A percentile compares a stretch with the other conserved stretches of the same genome.
phyloP scores from a whole-genome alignment of 2,329 filamentous ascomycete genomes.

The Harringtonia lauricola region DNA sequence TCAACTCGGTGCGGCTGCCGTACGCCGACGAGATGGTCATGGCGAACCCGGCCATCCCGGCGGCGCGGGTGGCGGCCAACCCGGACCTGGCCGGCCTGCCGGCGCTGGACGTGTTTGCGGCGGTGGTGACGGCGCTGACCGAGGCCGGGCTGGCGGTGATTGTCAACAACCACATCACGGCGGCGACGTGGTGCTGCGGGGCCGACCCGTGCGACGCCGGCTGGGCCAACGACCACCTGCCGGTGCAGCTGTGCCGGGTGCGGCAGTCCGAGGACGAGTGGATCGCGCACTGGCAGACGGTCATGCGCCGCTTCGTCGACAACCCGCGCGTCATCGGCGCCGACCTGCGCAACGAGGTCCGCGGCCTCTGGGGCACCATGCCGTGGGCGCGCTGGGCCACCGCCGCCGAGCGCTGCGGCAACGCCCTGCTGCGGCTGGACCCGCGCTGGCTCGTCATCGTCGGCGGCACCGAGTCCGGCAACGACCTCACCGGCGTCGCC shows the following conservation, averaged over 20 bases:
- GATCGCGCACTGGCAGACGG: conserved; percentile 54
- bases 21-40: conserved; percentile 60
- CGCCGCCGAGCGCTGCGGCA: conserved; percentile 52
- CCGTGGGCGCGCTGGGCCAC: conserved; percentile 52
- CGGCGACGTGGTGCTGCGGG: conserved; percentile 58
- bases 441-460: conserved; percentile 56
- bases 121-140: conserved; percentile 47
- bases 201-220: conserved; percentile 55
- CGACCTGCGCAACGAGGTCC: conserved; percentile 58
- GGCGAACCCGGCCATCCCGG: conserved; percentile 42
- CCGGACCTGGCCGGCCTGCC: conserved; percentile 43
- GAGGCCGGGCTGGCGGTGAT: conserved; percentile 53
- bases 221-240: conserved; percentile 54
- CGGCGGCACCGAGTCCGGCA: conserved; percentile 56
- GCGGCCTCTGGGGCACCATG: conserved; percentile 60
- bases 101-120: conserved; percentile 51
- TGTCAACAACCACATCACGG: conserved; percentile 61
- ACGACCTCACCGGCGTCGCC: conserved; percentile 48
- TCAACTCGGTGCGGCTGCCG: conserved; percentile 59
- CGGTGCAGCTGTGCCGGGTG: conserved; percentile 45
- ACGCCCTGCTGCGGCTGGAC: conserved; percentile 47
- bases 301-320: conserved; percentile 47
- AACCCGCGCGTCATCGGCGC: conserved; percentile 54
- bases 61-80: conserved; percentile 43
- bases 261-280: conserved; percentile 53